Base-by-base conservation (phyloP, 2,329 filamentous ascomycete genomes). In the Magnaporthiopsis poae region DNA sequence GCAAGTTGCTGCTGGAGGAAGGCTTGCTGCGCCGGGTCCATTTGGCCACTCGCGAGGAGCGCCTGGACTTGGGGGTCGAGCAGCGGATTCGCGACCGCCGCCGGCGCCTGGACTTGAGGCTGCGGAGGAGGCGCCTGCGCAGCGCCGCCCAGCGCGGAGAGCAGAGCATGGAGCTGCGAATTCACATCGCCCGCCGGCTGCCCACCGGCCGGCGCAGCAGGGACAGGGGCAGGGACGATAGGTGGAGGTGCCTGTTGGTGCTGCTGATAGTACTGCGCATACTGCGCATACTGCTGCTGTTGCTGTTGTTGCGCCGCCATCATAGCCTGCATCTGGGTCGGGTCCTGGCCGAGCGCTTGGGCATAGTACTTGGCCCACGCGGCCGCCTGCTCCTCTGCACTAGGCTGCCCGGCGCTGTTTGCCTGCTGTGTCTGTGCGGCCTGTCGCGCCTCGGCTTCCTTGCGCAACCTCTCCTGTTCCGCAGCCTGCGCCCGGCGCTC, bases 361-460 rank as follows among this genome's bases (percentile, higher is more conserved):
- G 78, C 75, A 68, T 78, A 80, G 63, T 79, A 80, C 4, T 76
- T 75, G 1, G 76, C 75, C 77, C 78, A 79, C 12, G 77, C 72
- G 21, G 73, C 69, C 46, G 73, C 70, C 35, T 78, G 70, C 56
- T 76, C 74, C n/a, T 70, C 67, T 4, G 69, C 62, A 59, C 60
- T 72, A 66, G 68, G 65, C 61, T 73, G 72, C 21, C 62, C 33
- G 4, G 27, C 46, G 60, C 65, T 31, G 61, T 63, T 56, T 64
- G 52, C 36, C 60, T 66, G 67, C 68, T 68, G 72, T 65, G 65
- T 67, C 64, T 71, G 71, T 13, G 64, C 64, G 4, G 60, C 60
- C 61, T 62, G 61, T 5, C 27, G 61, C 69, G 70, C 64, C 46
- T 78, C 78, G 1, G 78, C 76, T 35, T 76, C 75, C 64, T 73